Percentiles rank a stretch among this genome's conserved stretches.
Evolutionary conservation across 2,329 filamentous ascomycete species (phyloP).

Genomic region (Exophiala sideris): DNA sequence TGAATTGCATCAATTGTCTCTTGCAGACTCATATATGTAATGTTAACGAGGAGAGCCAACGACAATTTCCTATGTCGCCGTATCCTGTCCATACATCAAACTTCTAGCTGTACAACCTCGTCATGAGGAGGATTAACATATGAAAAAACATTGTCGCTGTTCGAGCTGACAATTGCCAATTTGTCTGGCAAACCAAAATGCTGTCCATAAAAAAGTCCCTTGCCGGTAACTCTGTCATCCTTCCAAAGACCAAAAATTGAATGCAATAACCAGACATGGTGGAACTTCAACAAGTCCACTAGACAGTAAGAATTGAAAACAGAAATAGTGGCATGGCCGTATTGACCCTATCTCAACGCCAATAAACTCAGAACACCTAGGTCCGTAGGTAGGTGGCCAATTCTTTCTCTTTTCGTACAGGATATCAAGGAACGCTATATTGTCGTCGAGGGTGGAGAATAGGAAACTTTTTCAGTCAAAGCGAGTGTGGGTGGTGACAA

Average conservation of each 20-base stretch:
- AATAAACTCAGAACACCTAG: conserved; percentile 9
- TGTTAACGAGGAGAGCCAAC: neutral
- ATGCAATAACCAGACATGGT: conserved; percentile 12
- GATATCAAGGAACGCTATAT: conserved; percentile 25
- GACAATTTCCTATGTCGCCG: conserved; percentile 1
- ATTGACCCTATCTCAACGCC: conserved; percentile 3
- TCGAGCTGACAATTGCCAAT: conserved; percentile 21
- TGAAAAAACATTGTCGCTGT: conserved; percentile 23
- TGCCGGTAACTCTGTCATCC: conserved; percentile 1
- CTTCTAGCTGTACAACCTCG: conserved; percentile 26
- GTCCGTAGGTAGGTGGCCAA: conserved; percentile 9
- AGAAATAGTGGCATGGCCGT: neutral
- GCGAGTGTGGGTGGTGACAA: conserved; percentile 10
- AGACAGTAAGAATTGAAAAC: conserved; percentile 11
- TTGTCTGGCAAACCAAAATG: conserved; percentile 17
- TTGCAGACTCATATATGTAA: conserved; percentile 3
- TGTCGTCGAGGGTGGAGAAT: conserved; percentile 15
- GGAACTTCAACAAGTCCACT: neutral
- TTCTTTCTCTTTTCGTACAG: conserved; percentile 26
- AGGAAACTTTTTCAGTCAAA: conserved; percentile 16
- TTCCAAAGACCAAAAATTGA: conserved; percentile 2
- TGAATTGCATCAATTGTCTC: neutral
- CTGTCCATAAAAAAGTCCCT: conserved; percentile 18
- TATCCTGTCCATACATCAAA: conserved; percentile 23
- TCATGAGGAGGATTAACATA: conserved; percentile 23